Base-by-base conservation (phyloP, 176 grass and related monocot species). In the Puya raimondii region DNA sequence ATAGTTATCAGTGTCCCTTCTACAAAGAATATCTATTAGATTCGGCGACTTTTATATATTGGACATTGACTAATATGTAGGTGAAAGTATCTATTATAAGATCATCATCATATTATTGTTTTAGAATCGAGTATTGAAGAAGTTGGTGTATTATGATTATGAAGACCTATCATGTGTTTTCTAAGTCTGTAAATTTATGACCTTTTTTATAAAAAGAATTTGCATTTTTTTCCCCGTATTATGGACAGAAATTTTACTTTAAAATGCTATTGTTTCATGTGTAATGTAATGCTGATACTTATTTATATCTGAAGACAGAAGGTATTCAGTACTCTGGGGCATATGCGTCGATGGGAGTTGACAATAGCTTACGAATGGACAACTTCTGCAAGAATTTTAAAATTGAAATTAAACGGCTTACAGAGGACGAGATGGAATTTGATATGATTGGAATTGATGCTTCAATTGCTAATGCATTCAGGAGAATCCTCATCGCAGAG, bases 391-490 rank as follows among this genome's bases (percentile, higher is more conserved):
- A 73, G 3, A 69, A 78, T 64, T 97, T 97, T 14, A 90, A 92
- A 76, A 20, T 90, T 4, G 72, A 84, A 78, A 70, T 97, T 73
- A 78, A 76, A 26, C 79, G 79, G 57, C 89, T 97, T 69, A 90
- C 79, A 18, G 26, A 88, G 67, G 93, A 97, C 63, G 84, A 97
- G 47, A 90, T 97, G 49, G 93, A 97, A 71, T 97, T 97, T 75
- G 89, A 97, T 86, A 92, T 97, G 81, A 85, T 97, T 81, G 89
- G 89, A 65, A 63, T 90, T 79, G 89, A 97, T 90, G 89, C 81
- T 67, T 88, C 89, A 0, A 80, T 97, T 67, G 89, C 77, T 66
- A 97, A 97, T 85, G 86, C 93, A 71, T 90, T 97, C 58, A 69
- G 89, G 16, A 84, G 89, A 72, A 92, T 97, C 52, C 89, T 97